phyloP scores from a whole-genome alignment of 495 filamentous ascomycete genomes.

The Stereocaulon alpinum region DNA sequence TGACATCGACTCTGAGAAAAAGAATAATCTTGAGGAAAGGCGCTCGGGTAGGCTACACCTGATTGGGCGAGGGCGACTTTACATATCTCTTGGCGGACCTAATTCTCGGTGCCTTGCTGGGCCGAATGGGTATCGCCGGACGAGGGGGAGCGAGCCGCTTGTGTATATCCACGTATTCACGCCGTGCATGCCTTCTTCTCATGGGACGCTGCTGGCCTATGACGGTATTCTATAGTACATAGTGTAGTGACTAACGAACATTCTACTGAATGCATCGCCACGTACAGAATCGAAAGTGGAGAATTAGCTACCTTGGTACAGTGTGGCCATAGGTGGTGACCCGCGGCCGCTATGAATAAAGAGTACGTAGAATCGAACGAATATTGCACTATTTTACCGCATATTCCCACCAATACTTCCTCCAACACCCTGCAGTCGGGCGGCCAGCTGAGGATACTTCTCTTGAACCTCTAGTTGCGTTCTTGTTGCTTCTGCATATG shows the following conservation, averaged over 20 bases:
- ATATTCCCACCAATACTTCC: slow-evolving; percentile 31
- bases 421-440: slow-evolving; percentile 68
- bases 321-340: not conserved
- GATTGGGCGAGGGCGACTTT: not conserved
- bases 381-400: slow-evolving; percentile 8
- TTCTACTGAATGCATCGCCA: slow-evolving; percentile 2
- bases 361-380: not conserved
- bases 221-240: slow-evolving; percentile 7
- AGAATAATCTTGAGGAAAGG: slow-evolving; percentile 8
- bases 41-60: slow-evolving; percentile 9
- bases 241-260: not conserved
- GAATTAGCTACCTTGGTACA: slow-evolving; percentile 14
- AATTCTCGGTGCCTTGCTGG: not conserved
- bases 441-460: slow-evolving; percentile 91
- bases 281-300: slow-evolving; percentile 14
- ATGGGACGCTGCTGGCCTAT: not conserved
- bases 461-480: slow-evolving; percentile 97
- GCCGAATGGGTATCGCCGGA: too few species aligned
- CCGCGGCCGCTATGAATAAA: not conserved
- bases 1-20: slow-evolving; percentile 10
- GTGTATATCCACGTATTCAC: not conserved
- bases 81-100: not conserved
- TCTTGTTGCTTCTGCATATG: slow-evolving; percentile 92
- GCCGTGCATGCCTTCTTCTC: not conserved
- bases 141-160: slow-evolving; percentile 1